These are phyloP conservation scores for Populus euphratica DNA, from an alignment of 345 rosid species.

Conservation along the genomic window DNA sequence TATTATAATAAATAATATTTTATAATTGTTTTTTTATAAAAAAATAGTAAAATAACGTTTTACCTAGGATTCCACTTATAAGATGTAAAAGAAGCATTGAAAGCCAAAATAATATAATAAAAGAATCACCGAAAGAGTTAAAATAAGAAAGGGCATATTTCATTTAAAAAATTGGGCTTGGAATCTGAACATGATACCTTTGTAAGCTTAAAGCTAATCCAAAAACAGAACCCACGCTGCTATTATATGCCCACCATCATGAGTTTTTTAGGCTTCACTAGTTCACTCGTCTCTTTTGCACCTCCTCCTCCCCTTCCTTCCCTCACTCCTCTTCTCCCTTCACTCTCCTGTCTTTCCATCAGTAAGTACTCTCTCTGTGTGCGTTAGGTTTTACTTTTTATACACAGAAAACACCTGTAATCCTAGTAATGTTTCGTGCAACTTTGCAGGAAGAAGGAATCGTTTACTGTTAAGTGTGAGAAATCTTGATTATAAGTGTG, in stretches of 20 bases:
- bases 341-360: background rate
- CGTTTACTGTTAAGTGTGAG: conserved; percentile 12
- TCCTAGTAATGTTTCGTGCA: background rate
- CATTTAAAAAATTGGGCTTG: background rate
- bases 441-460: conserved; percentile 33
- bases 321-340: background rate
- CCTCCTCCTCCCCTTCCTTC: background rate
- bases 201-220: background rate
- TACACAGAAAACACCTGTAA: background rate
- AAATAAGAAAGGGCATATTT: background rate
- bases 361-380: conserved; percentile 11
- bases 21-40: too few relatives aligned
- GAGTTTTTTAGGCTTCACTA: conserved; percentile 3
- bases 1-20: too few relatives aligned
- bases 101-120: background rate
- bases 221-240: background rate
- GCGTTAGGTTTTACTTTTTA: background rate
- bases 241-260: conserved; percentile 12
- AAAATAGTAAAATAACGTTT: too few relatives aligned
- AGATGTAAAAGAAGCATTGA: too few relatives aligned
- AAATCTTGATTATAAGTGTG: conserved; percentile 32
- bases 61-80: too few relatives aligned
- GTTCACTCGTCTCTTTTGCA: background rate
- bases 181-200: background rate
- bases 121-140: background rate